Percentiles rank a stretch among this genome's conserved stretches.
Evolutionary conservation across 192 early-diverging fungal genomes (phyloP).

Genomic region (Mortierella claussenii): DNA sequence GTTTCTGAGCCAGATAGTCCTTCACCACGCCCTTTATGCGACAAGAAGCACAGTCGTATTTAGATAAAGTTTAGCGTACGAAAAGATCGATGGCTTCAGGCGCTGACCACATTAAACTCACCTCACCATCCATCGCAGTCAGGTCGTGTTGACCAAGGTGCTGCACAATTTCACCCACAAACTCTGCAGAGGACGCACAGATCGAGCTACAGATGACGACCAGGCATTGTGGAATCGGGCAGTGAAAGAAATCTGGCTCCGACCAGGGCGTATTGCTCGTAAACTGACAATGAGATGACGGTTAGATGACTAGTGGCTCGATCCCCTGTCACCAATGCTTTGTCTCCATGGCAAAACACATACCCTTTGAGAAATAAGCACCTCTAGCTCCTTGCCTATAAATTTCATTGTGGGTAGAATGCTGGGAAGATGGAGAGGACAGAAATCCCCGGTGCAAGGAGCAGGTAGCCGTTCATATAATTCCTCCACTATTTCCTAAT

Average conservation of each 20-base stretch:
- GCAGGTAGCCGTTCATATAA: constrained; percentile 12
- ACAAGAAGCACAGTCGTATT: background rate
- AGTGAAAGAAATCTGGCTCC: constrained; percentile 6
- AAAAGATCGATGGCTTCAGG: background rate
- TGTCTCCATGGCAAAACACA: no score
- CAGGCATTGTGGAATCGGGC: constrained; percentile 11
- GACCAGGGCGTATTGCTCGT: no score
- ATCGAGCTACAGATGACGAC: background rate
- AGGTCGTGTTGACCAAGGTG: constrained; percentile 21
- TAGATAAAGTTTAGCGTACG: background rate
- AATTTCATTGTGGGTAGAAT: background rate
- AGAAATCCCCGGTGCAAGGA: constrained; percentile 6
- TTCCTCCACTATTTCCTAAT: no score
- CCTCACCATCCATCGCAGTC: background rate
- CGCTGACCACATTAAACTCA: background rate
- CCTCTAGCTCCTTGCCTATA: background rate
- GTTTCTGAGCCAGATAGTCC: constrained; percentile 3
- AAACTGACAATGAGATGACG: no score
- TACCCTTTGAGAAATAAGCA: constrained; percentile 1
- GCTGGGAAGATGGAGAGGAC: background rate
- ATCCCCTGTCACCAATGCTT: no score
- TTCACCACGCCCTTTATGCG: background rate
- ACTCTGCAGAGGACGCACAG: background rate
- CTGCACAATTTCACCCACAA: background rate
- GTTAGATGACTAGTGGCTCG: no score